These are phyloP conservation scores for Leavenworthia alabamica DNA, from an alignment of 345 rosid genomes.

Conservation along the genomic window DNA sequence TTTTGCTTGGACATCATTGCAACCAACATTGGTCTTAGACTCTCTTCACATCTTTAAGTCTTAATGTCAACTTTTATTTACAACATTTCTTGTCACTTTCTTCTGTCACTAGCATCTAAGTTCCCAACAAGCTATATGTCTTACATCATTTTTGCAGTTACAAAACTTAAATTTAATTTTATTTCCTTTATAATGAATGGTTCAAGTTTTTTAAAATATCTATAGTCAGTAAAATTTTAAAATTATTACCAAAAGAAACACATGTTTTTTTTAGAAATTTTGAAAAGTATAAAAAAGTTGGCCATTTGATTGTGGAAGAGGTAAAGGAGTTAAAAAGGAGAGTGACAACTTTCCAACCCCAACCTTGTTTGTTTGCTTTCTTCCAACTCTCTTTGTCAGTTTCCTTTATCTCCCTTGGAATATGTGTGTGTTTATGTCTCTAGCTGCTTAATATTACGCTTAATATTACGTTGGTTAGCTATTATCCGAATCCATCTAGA, in stretches of 20 bases:
- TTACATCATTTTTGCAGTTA: too few species aligned
- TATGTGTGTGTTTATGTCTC: constrained; percentile 48
- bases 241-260: neutral
- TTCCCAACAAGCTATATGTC: neutral
- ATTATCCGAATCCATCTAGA: too few species aligned
- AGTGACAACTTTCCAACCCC: constrained; percentile 41
- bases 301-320: constrained; percentile 21
- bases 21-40: constrained; percentile 5
- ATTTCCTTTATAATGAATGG: constrained; percentile 1
- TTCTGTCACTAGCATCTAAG: constrained; percentile 1
- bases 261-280: constrained; percentile 1
- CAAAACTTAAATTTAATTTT: neutral
- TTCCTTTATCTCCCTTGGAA: constrained; percentile 51
- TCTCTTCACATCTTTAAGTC: constrained; percentile 22
- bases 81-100: neutral
- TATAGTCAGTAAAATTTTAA: neutral
- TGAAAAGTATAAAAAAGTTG: constrained; percentile 23
- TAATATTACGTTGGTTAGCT: too few species aligned
- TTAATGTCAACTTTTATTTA: constrained; percentile 6
- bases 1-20: neutral
- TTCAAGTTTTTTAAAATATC: neutral
- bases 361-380: constrained; percentile 35
- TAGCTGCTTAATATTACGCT: too few species aligned
- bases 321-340: constrained; percentile 34
- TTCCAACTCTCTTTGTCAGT: constrained; percentile 60